A percentile compares a stretch with the other conserved stretches of the same genome.
These are phyloP conservation scores for Obba rivulosa DNA, from an alignment of 768 basidiomycete genomes.

Conservation along the genomic window DNA sequence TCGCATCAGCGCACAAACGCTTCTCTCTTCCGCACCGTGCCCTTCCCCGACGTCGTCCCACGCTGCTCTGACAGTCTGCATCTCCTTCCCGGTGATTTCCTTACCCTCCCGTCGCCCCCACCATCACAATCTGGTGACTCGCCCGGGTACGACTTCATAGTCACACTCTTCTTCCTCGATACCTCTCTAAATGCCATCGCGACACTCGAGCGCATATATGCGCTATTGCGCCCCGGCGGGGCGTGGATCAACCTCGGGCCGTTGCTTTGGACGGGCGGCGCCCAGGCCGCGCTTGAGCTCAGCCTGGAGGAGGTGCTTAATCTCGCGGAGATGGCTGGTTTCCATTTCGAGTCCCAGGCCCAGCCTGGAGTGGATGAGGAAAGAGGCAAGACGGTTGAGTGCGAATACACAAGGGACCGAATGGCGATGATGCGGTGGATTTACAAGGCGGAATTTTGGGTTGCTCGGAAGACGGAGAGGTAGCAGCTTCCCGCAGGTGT, in stretches of 20 bases:
- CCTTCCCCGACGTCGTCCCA: conserved; percentile 60
- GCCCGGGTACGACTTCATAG: conserved; percentile 50
- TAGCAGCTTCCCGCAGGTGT: no score
- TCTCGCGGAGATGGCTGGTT: conserved; percentile 51
- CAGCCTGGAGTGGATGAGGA: conserved; percentile 13
- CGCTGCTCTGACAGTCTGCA: conserved; percentile 36
- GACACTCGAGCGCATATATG: conserved; percentile 49
- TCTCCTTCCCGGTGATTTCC: conserved; percentile 56
- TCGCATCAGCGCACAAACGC: conserved; percentile 55
- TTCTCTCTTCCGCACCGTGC: conserved; percentile 44
- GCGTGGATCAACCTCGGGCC: conserved; percentile 72
- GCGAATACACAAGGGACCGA: conserved; percentile 60
- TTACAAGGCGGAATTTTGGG: conserved; percentile 66
- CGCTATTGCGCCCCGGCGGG: conserved; percentile 55
- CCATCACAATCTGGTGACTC: not conserved
- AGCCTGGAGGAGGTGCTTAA: conserved; percentile 59
- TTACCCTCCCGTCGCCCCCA: conserved; percentile 17
- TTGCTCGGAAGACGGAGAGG: conserved; percentile 35
- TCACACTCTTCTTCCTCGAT: conserved; percentile 41
- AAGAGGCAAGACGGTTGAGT: conserved; percentile 41
- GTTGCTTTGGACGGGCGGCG: conserved; percentile 56
- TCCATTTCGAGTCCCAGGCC: conserved; percentile 28
- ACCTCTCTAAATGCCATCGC: conserved; percentile 31
- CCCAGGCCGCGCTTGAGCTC: conserved; percentile 48
- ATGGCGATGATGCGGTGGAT: conserved; percentile 69